Conservation (phyloP, 768 basidiomycete species). For the Boletus pseudo-olivaceus region DNA sequence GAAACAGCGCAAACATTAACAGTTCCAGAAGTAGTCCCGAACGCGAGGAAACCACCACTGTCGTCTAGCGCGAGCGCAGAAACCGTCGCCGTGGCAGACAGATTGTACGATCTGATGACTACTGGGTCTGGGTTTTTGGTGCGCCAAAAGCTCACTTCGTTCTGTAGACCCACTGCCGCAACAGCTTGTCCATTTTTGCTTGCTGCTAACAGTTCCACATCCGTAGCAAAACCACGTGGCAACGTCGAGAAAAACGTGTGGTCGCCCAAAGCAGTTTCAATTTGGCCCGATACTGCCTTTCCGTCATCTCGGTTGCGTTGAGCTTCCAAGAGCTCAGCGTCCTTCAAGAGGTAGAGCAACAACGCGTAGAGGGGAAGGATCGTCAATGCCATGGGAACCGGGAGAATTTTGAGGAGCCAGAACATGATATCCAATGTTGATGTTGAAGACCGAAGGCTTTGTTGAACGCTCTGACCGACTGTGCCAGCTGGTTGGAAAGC, state of each 20-base stretch:
- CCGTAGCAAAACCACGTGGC: constrained; percentile 76
- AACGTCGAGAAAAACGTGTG: constrained; percentile 62
- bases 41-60: constrained; percentile 58
- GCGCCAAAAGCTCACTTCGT: constrained; percentile 73
- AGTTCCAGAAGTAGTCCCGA: constrained; percentile 65
- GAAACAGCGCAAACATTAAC: constrained; percentile 62
- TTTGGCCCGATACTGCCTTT: constrained; percentile 32
- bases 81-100: constrained; percentile 45
- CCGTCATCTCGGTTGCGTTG: constrained; percentile 62
- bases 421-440: constrained; percentile 53
- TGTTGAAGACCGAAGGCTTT: constrained; percentile 43
- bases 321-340: constrained; percentile 86
- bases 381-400: constrained; percentile 80
- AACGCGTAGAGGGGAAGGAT: constrained; percentile 71
- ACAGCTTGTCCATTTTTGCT: constrained; percentile 65
- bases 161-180: constrained; percentile 72
- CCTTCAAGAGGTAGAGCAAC: constrained; percentile 83
- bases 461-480: constrained; percentile 20
- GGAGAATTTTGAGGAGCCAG: constrained; percentile 81
- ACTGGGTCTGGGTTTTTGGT: constrained; percentile 40
- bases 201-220: constrained; percentile 75
- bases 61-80: constrained; percentile 64
- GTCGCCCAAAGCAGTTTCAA: constrained; percentile 34
- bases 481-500: constrained; percentile 51
- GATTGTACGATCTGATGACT: constrained; percentile 44